phyloP scores from a whole-genome alignment of 2,329 filamentous ascomycete genomes.

The Mariannaea elegans region DNA sequence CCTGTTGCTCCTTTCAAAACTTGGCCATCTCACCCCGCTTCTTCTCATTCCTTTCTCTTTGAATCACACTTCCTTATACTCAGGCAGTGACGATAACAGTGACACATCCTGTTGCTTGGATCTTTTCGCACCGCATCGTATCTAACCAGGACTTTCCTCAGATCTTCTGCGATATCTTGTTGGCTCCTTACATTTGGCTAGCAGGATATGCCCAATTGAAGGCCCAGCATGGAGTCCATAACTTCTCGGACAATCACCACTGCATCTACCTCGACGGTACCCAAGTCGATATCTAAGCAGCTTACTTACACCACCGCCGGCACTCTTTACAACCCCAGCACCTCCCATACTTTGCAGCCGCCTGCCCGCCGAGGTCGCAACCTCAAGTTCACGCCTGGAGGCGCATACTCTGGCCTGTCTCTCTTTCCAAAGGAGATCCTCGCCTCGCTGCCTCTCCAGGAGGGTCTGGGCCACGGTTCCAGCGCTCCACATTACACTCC shows the following conservation, averaged over 20 bases:
- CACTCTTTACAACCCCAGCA: constrained; percentile 62
- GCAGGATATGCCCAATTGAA: constrained; percentile 30
- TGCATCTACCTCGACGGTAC: constrained; percentile 34
- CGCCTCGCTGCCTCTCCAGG: constrained; percentile 46
- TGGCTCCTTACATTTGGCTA: constrained; percentile 27
- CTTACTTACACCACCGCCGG: constrained; percentile 64
- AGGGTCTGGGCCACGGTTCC: constrained; percentile 22
- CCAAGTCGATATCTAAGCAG: constrained; percentile 42
- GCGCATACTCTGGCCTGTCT: constrained; percentile 43
- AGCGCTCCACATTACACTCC: constrained; percentile 56
- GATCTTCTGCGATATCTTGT: constrained; percentile 28
- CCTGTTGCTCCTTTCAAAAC: constrained; percentile 25
- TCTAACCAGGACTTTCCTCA: constrained; percentile 45
- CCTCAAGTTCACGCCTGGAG: constrained; percentile 50
- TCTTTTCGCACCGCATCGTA: constrained; percentile 21
- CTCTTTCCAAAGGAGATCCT: constrained; percentile 50
- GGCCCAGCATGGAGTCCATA: constrained; percentile 43
- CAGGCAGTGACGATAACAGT: constrained; percentile 10
- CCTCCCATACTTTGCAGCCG: constrained; percentile 57
- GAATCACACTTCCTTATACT: constrained; percentile 19
- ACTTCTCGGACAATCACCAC: constrained; percentile 38
- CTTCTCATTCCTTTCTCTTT: constrained; percentile 12
- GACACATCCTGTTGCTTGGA: constrained; percentile 19
- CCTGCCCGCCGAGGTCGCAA: constrained; percentile 60
- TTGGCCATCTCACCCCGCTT: constrained; percentile 13